Conservation (phyloP, 177 flowering plant species). For the Vitis hybrid region DNA sequence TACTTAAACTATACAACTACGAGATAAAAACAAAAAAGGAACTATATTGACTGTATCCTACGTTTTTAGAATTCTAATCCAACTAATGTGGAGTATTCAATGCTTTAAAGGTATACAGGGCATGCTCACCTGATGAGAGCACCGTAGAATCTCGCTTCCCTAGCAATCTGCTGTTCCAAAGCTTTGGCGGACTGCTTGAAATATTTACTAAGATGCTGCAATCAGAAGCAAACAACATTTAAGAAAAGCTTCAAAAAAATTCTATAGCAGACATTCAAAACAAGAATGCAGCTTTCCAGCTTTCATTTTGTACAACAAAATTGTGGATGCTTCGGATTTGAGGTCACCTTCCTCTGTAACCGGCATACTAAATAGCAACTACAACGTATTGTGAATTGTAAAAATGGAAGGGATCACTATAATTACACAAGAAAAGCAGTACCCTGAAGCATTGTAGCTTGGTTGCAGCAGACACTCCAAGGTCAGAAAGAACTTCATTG, state of each 20-base stretch:
- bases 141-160: slow-evolving; percentile 94
- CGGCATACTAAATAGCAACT: too few relatives aligned
- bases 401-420: neutral
- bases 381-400: neutral
- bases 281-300: neutral
- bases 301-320: neutral
- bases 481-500: slow-evolving; percentile 72
- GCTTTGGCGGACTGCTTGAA: slow-evolving; percentile 88
- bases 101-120: neutral
- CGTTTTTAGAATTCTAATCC: too few relatives aligned
- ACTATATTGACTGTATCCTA: too few relatives aligned
- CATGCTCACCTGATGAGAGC: slow-evolving; percentile 77
- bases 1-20: too few relatives aligned
- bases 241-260: neutral
- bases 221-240: slow-evolving; percentile 3
- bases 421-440: slow-evolving; percentile 6
- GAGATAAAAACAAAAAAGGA: too few relatives aligned
- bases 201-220: slow-evolving; percentile 84
- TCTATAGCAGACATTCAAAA: neutral
- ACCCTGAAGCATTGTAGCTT: slow-evolving; percentile 91
- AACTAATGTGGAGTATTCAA: too few relatives aligned
- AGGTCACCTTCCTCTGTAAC: too few relatives aligned
- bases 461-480: slow-evolving; percentile 83
- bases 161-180: slow-evolving; percentile 78
- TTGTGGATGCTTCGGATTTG: neutral